Base-by-base conservation (phyloP, 2,329 filamentous ascomycete genomes). In the Nemania bipapillata region DNA sequence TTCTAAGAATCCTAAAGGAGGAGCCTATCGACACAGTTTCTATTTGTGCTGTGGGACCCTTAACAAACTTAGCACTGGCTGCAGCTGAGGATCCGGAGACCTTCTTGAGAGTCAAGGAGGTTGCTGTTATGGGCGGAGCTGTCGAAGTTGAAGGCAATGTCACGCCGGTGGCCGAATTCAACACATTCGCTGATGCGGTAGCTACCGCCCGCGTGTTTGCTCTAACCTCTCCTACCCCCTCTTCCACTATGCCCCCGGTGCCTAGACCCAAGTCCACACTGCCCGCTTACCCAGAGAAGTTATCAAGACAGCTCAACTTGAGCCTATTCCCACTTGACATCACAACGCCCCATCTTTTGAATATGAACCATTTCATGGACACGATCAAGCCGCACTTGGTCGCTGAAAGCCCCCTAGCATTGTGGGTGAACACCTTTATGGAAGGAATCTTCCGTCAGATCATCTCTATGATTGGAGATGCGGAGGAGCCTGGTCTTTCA, bases 81-180 rank as follows among this genome's bases (percentile, higher is more conserved):
- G 94, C 96, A 2, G 90, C 93, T 15, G 89, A 93, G 76, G 95
- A 98, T 74, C 91, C 94, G 0, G 93, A 95, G 80, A 91, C 94
- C 0, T 97, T 99, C 80, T 85, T 99, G 63, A 89, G 90, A 50
- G 92, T 90, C 56, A 97, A 96, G 79, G 94, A 98, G 80, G 87
- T 99, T 2, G 91, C 97, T 3, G 92, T 97, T 54, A 99, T 99
- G 96, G 96, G 95, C 67, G 96, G 96, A 68, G 90, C 92, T 26
- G 87, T 99, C 62, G 86, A 92, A 67, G 83, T 89, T 52, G 86
- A 90, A 58, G 96, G 96, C 74, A 99, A 99, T 80, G 89, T 92
- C 76, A 90, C 89, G 53, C 95, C 96, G 1, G 88, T 91, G 12
- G 93, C 92, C 70, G 96, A 99, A 79, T 99, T 99, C 87, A 99